phyloP scores from a whole-genome alignment of 345 rosid species.

The Erysimum cheiranthoides region DNA sequence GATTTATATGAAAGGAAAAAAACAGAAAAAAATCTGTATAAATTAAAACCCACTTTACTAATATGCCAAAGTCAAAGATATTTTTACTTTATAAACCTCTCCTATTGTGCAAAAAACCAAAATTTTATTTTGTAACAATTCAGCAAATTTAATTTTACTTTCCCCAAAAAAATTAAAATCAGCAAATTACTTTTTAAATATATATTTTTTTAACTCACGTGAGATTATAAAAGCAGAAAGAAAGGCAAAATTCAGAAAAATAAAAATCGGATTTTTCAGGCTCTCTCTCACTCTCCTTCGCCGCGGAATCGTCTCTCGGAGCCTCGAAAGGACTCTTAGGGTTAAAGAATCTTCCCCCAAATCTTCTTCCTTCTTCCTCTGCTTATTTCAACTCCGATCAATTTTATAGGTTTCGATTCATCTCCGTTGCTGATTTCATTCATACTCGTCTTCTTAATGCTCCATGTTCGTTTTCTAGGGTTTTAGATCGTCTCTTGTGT shows the following conservation, averaged over 20 bases:
- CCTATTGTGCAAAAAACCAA: background rate
- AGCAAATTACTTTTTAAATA: background rate
- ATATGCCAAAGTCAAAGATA: background rate
- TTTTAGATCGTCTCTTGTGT: slow-evolving; percentile 27
- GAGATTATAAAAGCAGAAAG: slow-evolving; percentile 7
- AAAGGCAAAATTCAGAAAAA: background rate
- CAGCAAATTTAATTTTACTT: background rate
- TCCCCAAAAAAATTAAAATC: background rate
- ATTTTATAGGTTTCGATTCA: slow-evolving; percentile 10
- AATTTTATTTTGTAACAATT: background rate
- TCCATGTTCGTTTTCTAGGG: slow-evolving; percentile 31
- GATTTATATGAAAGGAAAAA: background rate
- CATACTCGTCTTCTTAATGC: background rate
- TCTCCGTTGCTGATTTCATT: background rate
- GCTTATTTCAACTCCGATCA: slow-evolving; percentile 22
- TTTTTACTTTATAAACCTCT: background rate
- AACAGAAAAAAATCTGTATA: background rate
- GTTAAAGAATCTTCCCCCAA: slow-evolving; percentile 14
- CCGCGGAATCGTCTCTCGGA: slow-evolving; percentile 41
- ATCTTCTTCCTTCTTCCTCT: slow-evolving; percentile 1
- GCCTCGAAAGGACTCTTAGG: slow-evolving; percentile 38
- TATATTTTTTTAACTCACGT: slow-evolving; percentile 3
- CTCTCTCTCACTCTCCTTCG: slow-evolving; percentile 24
- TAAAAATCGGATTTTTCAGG: background rate
- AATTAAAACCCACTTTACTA: background rate